Base-by-base conservation (phyloP, 163 green algal genomes). In the Volvox carteri region DNA sequence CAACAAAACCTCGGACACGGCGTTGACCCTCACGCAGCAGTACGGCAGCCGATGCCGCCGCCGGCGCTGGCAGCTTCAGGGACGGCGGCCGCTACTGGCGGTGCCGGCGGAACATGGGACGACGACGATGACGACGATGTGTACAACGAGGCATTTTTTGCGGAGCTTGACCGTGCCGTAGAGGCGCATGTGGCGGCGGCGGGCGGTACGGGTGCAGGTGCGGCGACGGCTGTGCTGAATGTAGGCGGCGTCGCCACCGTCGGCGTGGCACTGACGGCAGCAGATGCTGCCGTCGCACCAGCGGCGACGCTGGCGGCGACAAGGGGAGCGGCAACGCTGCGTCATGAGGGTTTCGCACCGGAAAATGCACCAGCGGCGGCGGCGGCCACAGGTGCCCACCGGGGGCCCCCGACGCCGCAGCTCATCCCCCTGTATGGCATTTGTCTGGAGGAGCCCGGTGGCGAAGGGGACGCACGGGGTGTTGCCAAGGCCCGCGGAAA, bases 131-230 rank as follows among this genome's bases (percentile, higher is more conserved):
- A 88, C 28, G 83, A 88, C 28, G 37, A 62, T 0, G 52, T 58
- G 7, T 81, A 75, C 28, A 67, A 88, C 37, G 83, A 88, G 3
- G 83, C 67, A 5, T 88, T 83, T 28, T 88, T 74, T n/a, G 46
- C 56, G 0, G 67, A 50, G 4, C 30, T 88, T 4, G 83, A 88
- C 35, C 35, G 50, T 21, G 67, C 50, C 0, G 83, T 88, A 48
- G 83, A 81, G 83, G 37, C 39, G 1, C n/a, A n/a, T n/a, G n/a
- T n/a, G n/a, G n/a, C n/a, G n/a, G n/a, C n/a, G n/a, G n/a, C n/a
- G n/a, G n/a, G n/a, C n/a, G 83, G 67, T 11, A 85, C 50, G 76
- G 11, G 16, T 54, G 76, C 76, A 16, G 70, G 33, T 4, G 54
- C 35, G 77, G 52, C 77, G 54, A n/a, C 54, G 25, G 77, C 54